phyloP scores from a whole-genome alignment of 1,284 basidiomycete species.

The Cryptococcus deneoformans region DNA sequence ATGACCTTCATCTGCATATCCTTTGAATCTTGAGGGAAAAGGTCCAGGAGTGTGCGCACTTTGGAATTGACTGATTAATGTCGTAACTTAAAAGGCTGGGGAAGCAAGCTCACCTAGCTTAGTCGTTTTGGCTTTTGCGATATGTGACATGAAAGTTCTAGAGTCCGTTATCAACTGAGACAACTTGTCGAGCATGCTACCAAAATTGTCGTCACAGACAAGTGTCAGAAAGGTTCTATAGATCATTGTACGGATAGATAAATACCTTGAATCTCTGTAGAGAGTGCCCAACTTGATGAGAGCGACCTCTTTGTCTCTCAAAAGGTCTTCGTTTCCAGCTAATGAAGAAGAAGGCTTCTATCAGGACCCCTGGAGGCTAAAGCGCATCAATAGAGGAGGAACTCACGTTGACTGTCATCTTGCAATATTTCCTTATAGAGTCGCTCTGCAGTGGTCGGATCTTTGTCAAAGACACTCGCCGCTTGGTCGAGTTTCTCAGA shows the following conservation, averaged over 20 bases:
- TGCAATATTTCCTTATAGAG: no score
- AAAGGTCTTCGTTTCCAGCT: constrained; percentile 56
- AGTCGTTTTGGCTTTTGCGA: constrained; percentile 97
- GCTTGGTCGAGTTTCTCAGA: no score
- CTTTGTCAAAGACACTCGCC: no score
- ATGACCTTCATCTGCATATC: constrained; percentile 82
- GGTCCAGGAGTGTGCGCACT: constrained; percentile 91
- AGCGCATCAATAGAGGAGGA: no score
- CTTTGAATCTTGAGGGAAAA: constrained; percentile 74
- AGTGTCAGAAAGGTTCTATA: no score
- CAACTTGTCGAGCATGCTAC: constrained; percentile 77
- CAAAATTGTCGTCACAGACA: not conserved
- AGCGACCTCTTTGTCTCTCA: constrained; percentile 81
- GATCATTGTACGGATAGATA: constrained; percentile 11
- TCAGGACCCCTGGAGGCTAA: no score
- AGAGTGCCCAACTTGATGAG: constrained; percentile 83
- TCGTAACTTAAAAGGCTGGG: not conserved
- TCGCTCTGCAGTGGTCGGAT: no score
- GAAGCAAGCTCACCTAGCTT: constrained; percentile 71
- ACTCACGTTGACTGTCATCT: no score
- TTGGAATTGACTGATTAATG: not conserved
- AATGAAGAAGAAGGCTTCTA: no score
- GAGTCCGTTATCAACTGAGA: constrained; percentile 85
- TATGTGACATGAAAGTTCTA: constrained; percentile 85
- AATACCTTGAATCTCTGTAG: constrained; percentile 80